Conservation (phyloP, 164 flowering plant genomes). For the grape (Vitis vinifera) region DNA sequence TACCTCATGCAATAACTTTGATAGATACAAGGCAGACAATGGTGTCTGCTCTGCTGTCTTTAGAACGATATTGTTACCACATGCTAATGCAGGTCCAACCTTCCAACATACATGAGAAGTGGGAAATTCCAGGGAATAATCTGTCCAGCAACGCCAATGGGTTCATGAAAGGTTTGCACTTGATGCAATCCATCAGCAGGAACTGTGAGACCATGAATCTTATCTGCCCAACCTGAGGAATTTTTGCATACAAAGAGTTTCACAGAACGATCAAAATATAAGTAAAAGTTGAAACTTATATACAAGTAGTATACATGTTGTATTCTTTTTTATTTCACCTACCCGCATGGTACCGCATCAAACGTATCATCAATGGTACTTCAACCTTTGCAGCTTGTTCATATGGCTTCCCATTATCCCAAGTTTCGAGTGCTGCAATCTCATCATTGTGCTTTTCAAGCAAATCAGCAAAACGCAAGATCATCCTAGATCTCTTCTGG, state of each 20-base stretch:
- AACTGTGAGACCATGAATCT: constrained; percentile 52
- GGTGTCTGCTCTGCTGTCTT: constrained; percentile 62
- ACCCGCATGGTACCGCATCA: constrained; percentile 69
- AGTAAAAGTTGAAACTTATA: too few species aligned
- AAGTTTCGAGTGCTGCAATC: constrained; percentile 64
- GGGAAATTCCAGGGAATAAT: constrained; percentile 59
- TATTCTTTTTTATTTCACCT: constrained; percentile 2
- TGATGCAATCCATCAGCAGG: constrained; percentile 49
- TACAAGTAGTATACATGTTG: too few species aligned
- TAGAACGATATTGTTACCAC: constrained; percentile 49
- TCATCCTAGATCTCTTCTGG: constrained; percentile 53
- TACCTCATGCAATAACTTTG: constrained; percentile 49
- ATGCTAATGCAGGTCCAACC: constrained; percentile 52
- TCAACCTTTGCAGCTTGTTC: constrained; percentile 54
- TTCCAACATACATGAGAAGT: constrained; percentile 53
- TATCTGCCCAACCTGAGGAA: constrained; percentile 56
- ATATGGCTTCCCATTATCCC: constrained; percentile 72
- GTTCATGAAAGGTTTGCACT: constrained; percentile 50
- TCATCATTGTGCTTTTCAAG: constrained; percentile 61
- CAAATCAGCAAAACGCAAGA: constrained; percentile 57
- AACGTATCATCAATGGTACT: constrained; percentile 51
- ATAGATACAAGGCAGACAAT: constrained; percentile 33
- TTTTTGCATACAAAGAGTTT: background rate
- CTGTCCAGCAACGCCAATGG: constrained; percentile 52
- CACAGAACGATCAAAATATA: background rate